phyloP scores from a whole-genome alignment of 305 asterid genomes.

The Rubia peregrina region DNA sequence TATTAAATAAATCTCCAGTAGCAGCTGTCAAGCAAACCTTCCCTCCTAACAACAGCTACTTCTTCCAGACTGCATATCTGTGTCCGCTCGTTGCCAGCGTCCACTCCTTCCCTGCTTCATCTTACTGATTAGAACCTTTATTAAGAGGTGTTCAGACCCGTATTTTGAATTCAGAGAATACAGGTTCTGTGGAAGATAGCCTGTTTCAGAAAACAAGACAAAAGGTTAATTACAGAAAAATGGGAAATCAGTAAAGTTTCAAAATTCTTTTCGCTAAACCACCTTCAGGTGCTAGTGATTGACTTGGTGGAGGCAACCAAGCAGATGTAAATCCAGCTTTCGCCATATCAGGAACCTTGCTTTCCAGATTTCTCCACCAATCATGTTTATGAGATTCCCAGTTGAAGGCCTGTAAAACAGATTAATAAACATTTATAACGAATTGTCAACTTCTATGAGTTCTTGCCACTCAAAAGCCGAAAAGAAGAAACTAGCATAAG shows the following conservation, averaged over 20 bases:
- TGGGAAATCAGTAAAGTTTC: conserved; percentile 1
- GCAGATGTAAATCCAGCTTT: conserved; percentile 90
- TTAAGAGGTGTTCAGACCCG: conserved; percentile 74
- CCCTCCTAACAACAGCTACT: conserved; percentile 14
- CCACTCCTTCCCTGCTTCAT: conserved; percentile 79
- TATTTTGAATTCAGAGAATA: conserved; percentile 77
- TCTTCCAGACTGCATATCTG: conserved; percentile 77
- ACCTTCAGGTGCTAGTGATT: conserved; percentile 88
- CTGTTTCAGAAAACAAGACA: conserved; percentile 31
- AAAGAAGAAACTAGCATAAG: conserved; percentile 6
- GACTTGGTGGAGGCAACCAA: conserved; percentile 88
- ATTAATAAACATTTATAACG: background rate
- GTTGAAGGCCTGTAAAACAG: conserved; percentile 56
- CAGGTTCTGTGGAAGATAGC: conserved; percentile 92
- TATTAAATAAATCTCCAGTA: too few species aligned
- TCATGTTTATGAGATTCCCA: conserved; percentile 95
- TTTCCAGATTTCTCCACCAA: conserved; percentile 89
- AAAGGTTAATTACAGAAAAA: conserved; percentile 16
- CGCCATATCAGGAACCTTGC: conserved; percentile 78
- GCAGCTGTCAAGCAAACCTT: too few species aligned
- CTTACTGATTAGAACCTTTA: conserved; percentile 68
- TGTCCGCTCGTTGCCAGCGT: conserved; percentile 68
- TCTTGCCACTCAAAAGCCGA: conserved; percentile 2
- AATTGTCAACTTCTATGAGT: background rate
- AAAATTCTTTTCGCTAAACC: conserved; percentile 26